Evolutionary conservation across 805 yeast species (phyloP).

Genomic region (Wickerhamiella vanderwaltii): DNA sequence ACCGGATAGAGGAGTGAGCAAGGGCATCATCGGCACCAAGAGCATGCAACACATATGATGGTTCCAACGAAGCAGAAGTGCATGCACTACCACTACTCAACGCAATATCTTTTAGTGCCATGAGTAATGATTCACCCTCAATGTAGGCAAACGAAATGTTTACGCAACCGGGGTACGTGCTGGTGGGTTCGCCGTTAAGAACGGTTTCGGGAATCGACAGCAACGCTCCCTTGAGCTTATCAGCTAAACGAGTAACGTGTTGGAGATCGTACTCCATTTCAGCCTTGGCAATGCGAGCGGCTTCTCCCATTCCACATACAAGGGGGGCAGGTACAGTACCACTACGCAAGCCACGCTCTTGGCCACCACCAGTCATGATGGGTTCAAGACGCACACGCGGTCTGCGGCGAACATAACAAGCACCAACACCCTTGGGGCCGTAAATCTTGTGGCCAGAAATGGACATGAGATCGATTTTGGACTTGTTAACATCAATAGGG

Average conservation of each 20-base stretch:
- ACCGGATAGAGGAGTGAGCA: constrained; percentile 96
- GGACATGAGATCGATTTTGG: constrained; percentile 86
- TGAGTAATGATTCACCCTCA: constrained; percentile 92
- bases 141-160: constrained; percentile 93
- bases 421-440: constrained; percentile 98
- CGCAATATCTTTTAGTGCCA: constrained; percentile 97
- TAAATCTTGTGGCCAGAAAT: constrained; percentile 93
- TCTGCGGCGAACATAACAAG: constrained; percentile 88
- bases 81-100: constrained; percentile 95
- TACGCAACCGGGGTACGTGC: constrained; percentile 86
- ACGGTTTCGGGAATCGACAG: constrained; percentile 78
- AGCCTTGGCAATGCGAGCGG: constrained; percentile 66
- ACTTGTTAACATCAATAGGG: constrained; percentile 80
- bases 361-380: constrained; percentile 94
- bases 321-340: constrained; percentile 97
- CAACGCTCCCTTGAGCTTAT: constrained; percentile 59
- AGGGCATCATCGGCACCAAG: constrained; percentile 96
- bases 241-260: constrained; percentile 60
- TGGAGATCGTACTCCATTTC: constrained; percentile 64
- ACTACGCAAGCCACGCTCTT: constrained; percentile 93
- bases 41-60: constrained; percentile 92
- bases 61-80: constrained; percentile 96
- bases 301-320: constrained; percentile 94
- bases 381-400: constrained; percentile 97
- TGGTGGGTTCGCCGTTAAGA: constrained; percentile 68